Percentiles rank a stretch among this genome's conserved stretches.
These are phyloP conservation scores for Mycena citricolor DNA, from an alignment of 1,284 basidiomycete species.

Conservation along the genomic window DNA sequence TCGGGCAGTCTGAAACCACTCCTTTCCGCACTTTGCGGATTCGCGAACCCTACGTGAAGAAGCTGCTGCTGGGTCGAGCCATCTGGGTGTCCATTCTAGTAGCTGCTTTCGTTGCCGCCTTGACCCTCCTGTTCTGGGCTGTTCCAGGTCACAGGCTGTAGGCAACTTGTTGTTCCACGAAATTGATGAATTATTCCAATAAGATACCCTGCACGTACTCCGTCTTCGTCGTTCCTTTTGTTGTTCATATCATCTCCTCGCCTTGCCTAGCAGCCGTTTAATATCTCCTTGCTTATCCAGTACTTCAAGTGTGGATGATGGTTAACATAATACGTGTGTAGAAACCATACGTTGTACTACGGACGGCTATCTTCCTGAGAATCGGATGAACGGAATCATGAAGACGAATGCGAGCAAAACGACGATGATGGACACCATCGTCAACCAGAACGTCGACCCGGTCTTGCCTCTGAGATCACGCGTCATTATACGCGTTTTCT, in stretches of 20 bases:
- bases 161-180: slow-evolving; percentile 10
- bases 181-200: not conserved
- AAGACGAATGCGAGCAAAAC: slow-evolving; percentile 65
- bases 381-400: slow-evolving; percentile 72
- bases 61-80: slow-evolving; percentile 83
- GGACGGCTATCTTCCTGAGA: slow-evolving; percentile 43
- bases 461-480: slow-evolving; percentile 67
- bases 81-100: slow-evolving; percentile 81
- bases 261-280: slow-evolving; percentile 17
- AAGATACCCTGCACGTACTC: slow-evolving; percentile 15
- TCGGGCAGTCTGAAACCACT: slow-evolving; percentile 84
- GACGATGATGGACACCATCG: slow-evolving; percentile 56
- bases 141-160: slow-evolving; percentile 87
- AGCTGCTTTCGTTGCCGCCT: slow-evolving; percentile 64
- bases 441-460: slow-evolving; percentile 69
- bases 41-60: slow-evolving; percentile 89
- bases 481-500: slow-evolving; percentile 60
- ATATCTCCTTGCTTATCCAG: slow-evolving; percentile 23
- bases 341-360: too few relatives aligned
- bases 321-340: too few relatives aligned
- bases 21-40: slow-evolving; percentile 91
- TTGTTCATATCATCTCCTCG: not conserved
- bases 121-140: slow-evolving; percentile 88
- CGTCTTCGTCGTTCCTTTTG: slow-evolving; percentile 5
- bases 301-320: too few relatives aligned